Percentiles rank a stretch among this genome's conserved stretches.
phyloP scores from a whole-genome alignment of 2,329 filamentous ascomycete species.

The Fusarium sp. region DNA sequence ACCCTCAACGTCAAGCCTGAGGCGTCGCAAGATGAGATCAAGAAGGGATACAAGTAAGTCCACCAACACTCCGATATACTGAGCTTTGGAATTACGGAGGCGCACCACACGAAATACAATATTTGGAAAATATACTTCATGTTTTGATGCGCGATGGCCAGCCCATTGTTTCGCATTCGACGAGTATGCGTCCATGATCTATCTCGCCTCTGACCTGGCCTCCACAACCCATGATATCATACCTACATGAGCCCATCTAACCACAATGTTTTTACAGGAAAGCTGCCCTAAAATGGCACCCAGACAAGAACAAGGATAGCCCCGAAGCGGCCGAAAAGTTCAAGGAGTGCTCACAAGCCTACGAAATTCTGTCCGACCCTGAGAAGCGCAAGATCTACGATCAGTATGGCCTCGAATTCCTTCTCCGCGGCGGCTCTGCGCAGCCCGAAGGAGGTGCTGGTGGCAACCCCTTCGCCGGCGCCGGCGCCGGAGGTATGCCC shows the following conservation, averaged over 20 bases:
- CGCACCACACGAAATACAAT: neutral
- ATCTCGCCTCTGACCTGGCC: neutral
- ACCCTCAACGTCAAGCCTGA: conserved; percentile 80
- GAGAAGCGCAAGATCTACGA: conserved; percentile 98
- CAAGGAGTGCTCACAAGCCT: conserved; percentile 97
- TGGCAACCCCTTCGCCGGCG: conserved; percentile 67
- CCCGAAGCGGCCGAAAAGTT: conserved; percentile 89
- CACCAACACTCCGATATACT: conserved; percentile 6
- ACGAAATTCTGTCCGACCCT: conserved; percentile 96
- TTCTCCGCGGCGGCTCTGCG: conserved; percentile 80
- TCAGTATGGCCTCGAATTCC: conserved; percentile 91
- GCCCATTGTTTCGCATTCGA: neutral
- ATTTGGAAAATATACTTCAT: neutral
- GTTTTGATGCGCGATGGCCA: neutral
- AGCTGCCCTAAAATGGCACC: conserved; percentile 89
- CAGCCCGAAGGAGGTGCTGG: conserved; percentile 70
- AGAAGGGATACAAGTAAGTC: conserved; percentile 89
- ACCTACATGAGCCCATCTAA: conserved; percentile 48
- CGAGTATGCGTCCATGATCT: conserved; percentile 1
- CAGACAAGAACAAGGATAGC: conserved; percentile 97
- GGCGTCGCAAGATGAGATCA: conserved; percentile 92
- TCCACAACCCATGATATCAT: neutral
- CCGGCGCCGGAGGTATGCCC: conserved; percentile 60
- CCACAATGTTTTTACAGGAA: conserved; percentile 66
- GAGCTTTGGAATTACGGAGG: neutral